Base-by-base conservation (phyloP, 23 red algal genomes). In the Agarophyton chilense region DNA sequence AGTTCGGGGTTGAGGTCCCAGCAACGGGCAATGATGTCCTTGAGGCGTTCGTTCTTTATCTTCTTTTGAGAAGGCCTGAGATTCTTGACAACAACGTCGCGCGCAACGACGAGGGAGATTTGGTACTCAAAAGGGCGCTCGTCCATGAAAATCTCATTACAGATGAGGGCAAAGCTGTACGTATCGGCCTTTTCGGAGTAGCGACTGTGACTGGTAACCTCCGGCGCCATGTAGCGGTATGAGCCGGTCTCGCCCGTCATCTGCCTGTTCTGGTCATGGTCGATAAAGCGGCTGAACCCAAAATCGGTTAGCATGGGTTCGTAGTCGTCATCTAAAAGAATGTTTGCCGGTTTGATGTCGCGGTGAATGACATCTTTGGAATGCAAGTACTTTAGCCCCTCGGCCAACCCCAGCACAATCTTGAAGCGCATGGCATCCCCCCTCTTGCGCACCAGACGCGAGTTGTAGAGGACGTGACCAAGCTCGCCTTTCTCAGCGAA, bases 141-240 rank as follows among this genome's bases (percentile, higher is more conserved):
- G 43, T 95, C 94, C 46, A 78, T 88, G 72, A 95, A 99, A 43
- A 99, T 93, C 79, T 99, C 93, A 53, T 99, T 99, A 49, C 95
- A 80, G 22, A 99, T 90, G 29, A 99, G 81, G 2, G 92, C 97
- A 63, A 94, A 99, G 42, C 83, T 91, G 84, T 94, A 99, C 34
- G 87, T 91, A 78, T 99, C 97, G 19, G 97, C 97, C 80, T 94
- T 99, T 36, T 84, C 97, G 0, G 88, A 81, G 90, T 99, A 99
- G 45, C 90, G 85, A 42, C 79, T 92, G 66, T 95, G 92, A 19
- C 89, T 67, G 43, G 93, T 94, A 24, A 99, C 97, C 92, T 99
- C 97, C 8, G 97, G 97, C 22, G 97, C 93, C 97, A 99, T 99
- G 78, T 95, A 96, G 35, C 92, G 82, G 44, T 99, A 99, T 32